Conservation (phyloP, 176 grass and related monocot species). For the Carex parvula region DNA sequence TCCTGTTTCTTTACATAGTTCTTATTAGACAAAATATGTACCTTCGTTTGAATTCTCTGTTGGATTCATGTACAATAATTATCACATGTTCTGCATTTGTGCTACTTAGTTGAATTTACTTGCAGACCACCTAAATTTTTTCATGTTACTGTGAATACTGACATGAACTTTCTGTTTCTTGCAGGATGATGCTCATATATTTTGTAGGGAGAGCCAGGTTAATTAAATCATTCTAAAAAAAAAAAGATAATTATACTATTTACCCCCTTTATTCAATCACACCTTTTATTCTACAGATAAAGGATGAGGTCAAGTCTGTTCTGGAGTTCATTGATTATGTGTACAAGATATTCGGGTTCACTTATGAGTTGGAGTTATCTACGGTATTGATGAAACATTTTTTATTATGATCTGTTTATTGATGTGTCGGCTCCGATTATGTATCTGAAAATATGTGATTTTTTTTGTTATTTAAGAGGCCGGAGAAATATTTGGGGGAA, state of each 20-base stretch:
- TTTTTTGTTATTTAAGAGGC: slow-evolving; percentile 47
- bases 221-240: slow-evolving; percentile 18
- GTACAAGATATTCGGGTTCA: slow-evolving; percentile 87
- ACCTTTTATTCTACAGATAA: slow-evolving; percentile 60
- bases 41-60: neutral
- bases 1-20: neutral
- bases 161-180: slow-evolving; percentile 7
- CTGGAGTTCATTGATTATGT: slow-evolving; percentile 89
- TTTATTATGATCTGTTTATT: slow-evolving; percentile 2
- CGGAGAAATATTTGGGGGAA: slow-evolving; percentile 96
- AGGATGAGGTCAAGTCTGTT: slow-evolving; percentile 73
- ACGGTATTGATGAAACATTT: slow-evolving; percentile 57
- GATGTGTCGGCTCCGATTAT: neutral
- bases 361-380: slow-evolving; percentile 92
- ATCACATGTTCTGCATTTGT: neutral
- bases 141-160: neutral
- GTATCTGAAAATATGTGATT: neutral
- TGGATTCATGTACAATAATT: neutral
- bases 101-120: neutral
- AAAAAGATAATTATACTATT: neutral
- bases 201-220: slow-evolving; percentile 93
- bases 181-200: slow-evolving; percentile 98
- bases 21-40: slow-evolving; percentile 1
- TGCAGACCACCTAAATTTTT: neutral
- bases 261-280: neutral